These are phyloP conservation scores for Cyclotella sp. DNA, from an alignment of 108 stramenopile species.

Conservation along the genomic window DNA sequence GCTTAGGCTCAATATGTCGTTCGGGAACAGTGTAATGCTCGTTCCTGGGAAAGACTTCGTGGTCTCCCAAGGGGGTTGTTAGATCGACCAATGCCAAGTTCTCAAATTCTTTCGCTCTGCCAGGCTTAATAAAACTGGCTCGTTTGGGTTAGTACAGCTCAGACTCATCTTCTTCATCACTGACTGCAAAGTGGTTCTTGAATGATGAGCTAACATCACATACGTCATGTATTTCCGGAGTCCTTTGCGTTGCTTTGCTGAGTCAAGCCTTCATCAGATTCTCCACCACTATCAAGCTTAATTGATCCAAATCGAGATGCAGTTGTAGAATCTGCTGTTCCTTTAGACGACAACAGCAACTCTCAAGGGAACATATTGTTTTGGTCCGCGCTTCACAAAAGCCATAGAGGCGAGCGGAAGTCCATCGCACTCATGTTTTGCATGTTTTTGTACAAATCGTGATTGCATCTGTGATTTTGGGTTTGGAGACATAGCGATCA, in stretches of 20 bases:
- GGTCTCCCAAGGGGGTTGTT: slow-evolving; percentile 78
- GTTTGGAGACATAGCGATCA: no score
- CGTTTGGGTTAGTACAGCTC: slow-evolving; percentile 35
- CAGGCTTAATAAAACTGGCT: slow-evolving; percentile 8
- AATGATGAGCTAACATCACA: slow-evolving; percentile 10
- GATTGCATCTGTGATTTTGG: no score
- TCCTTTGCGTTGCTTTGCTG: slow-evolving; percentile 51
- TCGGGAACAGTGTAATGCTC: slow-evolving; percentile 74
- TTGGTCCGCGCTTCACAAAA: no score
- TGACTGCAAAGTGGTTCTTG: slow-evolving; percentile 51
- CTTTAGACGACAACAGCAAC: slow-evolving; percentile 13
- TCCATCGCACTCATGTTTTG: no score
- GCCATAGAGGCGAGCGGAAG: no score
- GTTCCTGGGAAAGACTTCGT: slow-evolving; percentile 85
- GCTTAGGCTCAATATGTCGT: slow-evolving; percentile 8
- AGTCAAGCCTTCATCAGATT: slow-evolving; percentile 50
- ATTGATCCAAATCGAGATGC: slow-evolving; percentile 70
- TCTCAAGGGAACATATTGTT: no score
- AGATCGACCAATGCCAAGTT: slow-evolving; percentile 85
- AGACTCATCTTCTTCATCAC: slow-evolving; percentile 82
- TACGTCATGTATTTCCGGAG: slow-evolving; percentile 18
- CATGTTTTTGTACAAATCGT: no score
- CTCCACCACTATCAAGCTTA: slow-evolving; percentile 70
- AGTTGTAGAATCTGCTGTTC: slow-evolving; percentile 17
- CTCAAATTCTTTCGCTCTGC: slow-evolving; percentile 57